A percentile compares a stretch with the other conserved stretches of the same genome.
These are phyloP conservation scores for Xylaria sp. DNA, from an alignment of 2,329 filamentous ascomycete genomes.

Conservation along the genomic window DNA sequence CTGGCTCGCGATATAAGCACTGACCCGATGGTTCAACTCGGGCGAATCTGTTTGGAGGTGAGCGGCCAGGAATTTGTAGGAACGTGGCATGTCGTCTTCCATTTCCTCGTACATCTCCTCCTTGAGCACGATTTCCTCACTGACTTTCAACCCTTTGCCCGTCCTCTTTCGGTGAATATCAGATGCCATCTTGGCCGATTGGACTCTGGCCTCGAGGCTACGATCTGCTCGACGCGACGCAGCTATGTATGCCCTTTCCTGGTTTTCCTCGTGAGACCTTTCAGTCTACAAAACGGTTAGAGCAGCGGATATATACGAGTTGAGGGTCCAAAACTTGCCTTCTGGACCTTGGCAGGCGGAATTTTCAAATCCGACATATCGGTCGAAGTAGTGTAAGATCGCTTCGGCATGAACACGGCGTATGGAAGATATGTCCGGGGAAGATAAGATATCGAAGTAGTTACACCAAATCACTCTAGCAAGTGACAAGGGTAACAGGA, in stretches of 20 bases:
- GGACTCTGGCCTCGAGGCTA: constrained; percentile 85
- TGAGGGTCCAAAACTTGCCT: constrained; percentile 41
- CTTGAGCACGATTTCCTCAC: constrained; percentile 85
- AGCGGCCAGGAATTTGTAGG: constrained; percentile 71
- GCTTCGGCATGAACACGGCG: constrained; percentile 53
- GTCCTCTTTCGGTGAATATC: constrained; percentile 90
- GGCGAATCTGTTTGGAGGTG: constrained; percentile 70
- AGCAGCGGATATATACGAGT: neutral
- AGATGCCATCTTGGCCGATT: constrained; percentile 89
- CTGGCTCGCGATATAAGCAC: constrained; percentile 58
- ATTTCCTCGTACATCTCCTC: constrained; percentile 98
- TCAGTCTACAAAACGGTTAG: constrained; percentile 66
- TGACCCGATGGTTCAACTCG: constrained; percentile 71
- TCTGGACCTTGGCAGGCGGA: constrained; percentile 52
- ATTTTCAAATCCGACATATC: constrained; percentile 49
- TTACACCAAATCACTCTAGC: constrained; percentile 19
- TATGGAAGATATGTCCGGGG: neutral
- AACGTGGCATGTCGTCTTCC: constrained; percentile 80
- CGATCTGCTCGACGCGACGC: constrained; percentile 88
- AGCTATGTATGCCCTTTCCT: constrained; percentile 90
- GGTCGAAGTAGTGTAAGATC: constrained; percentile 50
- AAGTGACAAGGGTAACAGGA: constrained; percentile 11
- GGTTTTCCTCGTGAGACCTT: constrained; percentile 82
- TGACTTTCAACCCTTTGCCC: constrained; percentile 82
- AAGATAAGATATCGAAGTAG: neutral